These are phyloP conservation scores for Wickerhamomyces sp. DNA, from an alignment of 1,139 yeast genomes.

Conservation along the genomic window DNA sequence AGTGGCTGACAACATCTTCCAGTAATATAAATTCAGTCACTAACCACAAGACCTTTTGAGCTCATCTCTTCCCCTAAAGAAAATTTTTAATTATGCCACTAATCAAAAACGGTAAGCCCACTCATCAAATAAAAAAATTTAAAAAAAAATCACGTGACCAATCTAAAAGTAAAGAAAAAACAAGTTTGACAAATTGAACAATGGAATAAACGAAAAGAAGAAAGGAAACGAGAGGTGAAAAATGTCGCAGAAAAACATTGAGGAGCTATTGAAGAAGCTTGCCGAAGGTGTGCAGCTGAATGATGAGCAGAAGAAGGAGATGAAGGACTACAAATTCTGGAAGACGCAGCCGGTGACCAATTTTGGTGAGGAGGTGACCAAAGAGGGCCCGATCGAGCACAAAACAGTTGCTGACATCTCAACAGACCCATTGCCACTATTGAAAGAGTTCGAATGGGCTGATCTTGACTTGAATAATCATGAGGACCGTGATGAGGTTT, in stretches of 20 bases:
- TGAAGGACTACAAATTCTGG: constrained; percentile 96
- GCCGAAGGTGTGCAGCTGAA: constrained; percentile 48
- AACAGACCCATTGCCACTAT: constrained; percentile 62
- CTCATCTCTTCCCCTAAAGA: constrained; percentile 11
- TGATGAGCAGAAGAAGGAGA: constrained; percentile 59
- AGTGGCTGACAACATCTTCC: constrained; percentile 74
- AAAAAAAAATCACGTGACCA: not conserved
- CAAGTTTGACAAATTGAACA: not conserved
- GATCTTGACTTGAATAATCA: constrained; percentile 63
- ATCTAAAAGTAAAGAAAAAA: no score
- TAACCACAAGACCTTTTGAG: constrained; percentile 1
- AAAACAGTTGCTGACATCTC: constrained; percentile 74
- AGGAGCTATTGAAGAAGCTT: constrained; percentile 38
- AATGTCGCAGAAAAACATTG: constrained; percentile 25
- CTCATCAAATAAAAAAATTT: not conserved
- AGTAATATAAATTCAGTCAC: not conserved
- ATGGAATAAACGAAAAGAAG: not conserved
- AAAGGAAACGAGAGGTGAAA: not conserved
- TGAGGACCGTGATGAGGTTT: constrained; percentile 66
- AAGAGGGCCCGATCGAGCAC: constrained; percentile 82
- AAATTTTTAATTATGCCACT: not conserved
- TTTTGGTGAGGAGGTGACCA: constrained; percentile 59
- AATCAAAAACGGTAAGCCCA: no score
- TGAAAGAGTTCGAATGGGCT: constrained; percentile 84
- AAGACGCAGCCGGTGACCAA: constrained; percentile 92